Conservation (phyloP, 306 rosid genomes). For the Glycyrrhiza uralensis region DNA sequence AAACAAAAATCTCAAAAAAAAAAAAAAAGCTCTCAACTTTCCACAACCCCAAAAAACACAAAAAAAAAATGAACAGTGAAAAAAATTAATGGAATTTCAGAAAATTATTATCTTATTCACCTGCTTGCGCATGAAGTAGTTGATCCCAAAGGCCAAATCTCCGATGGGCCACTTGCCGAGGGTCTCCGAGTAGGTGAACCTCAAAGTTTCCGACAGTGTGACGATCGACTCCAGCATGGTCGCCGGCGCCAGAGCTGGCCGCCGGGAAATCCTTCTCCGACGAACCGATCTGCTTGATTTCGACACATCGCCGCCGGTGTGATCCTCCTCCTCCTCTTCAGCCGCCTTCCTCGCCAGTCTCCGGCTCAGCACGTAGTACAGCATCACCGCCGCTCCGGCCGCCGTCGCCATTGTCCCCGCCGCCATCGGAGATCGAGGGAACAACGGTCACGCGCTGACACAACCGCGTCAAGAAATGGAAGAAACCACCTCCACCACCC, state of each 20-base stretch:
- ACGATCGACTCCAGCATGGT: slow-evolving; percentile 75
- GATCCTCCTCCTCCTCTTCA: slow-evolving; percentile 45
- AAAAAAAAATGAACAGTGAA: background rate
- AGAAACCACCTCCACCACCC: background rate
- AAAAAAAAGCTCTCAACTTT: background rate
- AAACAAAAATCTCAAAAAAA: background rate
- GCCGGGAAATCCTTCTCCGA: slow-evolving; percentile 60
- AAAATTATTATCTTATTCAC: no score
- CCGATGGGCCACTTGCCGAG: slow-evolving; percentile 98
- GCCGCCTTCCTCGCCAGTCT: slow-evolving; percentile 35
- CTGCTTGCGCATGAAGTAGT: slow-evolving; percentile 91
- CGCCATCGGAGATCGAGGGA: slow-evolving; percentile 55
- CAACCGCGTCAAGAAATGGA: background rate
- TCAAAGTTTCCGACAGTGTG: slow-evolving; percentile 77
- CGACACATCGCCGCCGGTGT: slow-evolving; percentile 37
- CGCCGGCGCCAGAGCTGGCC: slow-evolving; percentile 98
- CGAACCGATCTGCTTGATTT: slow-evolving; percentile 63
- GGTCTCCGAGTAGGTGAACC: slow-evolving; percentile 88
- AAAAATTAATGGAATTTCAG: background rate
- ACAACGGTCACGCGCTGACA: background rate
- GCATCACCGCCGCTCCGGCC: slow-evolving; percentile 80
- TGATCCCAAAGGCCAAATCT: slow-evolving; percentile 96
- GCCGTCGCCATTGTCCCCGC: slow-evolving; percentile 94
- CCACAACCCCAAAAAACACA: background rate
- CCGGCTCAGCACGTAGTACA: slow-evolving; percentile 60